phyloP scores from a whole-genome alignment of 495 filamentous ascomycete species.

The Penicillium atrosanguineum region DNA sequence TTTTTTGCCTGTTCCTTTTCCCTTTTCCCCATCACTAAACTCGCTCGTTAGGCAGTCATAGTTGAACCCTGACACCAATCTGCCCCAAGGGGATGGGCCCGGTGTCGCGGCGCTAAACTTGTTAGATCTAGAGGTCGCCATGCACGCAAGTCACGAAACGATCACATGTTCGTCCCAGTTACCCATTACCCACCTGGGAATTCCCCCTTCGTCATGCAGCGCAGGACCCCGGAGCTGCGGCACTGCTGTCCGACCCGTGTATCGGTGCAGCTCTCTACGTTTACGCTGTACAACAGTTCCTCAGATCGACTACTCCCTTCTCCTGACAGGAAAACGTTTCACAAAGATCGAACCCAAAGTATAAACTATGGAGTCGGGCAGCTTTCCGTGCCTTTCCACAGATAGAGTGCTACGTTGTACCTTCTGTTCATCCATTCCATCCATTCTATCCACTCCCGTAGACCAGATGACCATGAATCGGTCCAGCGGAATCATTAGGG shows the following conservation, averaged over 20 bases:
- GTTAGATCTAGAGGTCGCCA: constrained; percentile 20
- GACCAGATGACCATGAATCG: background rate
- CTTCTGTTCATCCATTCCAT: background rate
- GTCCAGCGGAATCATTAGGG: background rate
- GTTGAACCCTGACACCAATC: constrained; percentile 12
- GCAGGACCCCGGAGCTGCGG: background rate
- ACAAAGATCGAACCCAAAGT: constrained; percentile 9
- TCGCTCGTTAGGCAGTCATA: background rate
- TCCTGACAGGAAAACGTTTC: constrained; percentile 17
- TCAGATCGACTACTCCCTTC: background rate
- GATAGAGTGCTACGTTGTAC: constrained; percentile 3
- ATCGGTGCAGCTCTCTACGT: background rate
- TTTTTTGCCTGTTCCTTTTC: background rate
- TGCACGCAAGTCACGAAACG: constrained; percentile 27
- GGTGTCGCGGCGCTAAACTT: constrained; percentile 24
- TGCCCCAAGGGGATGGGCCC: constrained; percentile 17
- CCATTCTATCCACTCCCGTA: background rate
- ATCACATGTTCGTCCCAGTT: background rate
- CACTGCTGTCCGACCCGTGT: background rate
- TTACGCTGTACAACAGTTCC: background rate
- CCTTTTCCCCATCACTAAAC: background rate
- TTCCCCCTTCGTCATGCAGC: background rate
- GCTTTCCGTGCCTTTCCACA: constrained; percentile 1
- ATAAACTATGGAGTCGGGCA: constrained; percentile 16
- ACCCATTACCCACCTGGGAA: background rate